phyloP scores from a whole-genome alignment of 2,329 filamentous ascomycete species.

The Celoporthe dispersa region DNA sequence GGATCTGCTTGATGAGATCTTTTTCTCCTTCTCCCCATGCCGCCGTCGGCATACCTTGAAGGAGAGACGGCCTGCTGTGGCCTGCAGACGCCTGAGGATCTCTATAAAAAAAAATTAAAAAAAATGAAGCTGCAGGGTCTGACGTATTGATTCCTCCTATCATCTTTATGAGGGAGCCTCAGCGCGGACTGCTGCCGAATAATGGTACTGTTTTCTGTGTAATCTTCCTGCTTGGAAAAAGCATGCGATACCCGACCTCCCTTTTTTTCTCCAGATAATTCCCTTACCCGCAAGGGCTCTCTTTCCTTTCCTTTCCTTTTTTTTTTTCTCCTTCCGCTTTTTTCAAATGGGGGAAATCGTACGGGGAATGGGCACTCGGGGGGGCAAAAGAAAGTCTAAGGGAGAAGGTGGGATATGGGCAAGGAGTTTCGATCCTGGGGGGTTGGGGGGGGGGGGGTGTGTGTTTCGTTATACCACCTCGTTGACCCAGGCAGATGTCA shows the following conservation, averaged over 20 bases:
- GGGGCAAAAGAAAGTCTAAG: too few relatives aligned
- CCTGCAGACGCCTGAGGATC: neutral
- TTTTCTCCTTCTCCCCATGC: neutral
- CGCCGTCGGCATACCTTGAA: neutral
- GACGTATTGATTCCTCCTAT: neutral
- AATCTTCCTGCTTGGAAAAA: constrained; percentile 1
- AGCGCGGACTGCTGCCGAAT: neutral
- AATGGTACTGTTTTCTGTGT: neutral
- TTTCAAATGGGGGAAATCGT: neutral
- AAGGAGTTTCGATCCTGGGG: neutral
- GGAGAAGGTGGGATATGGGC: neutral
- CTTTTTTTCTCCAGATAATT: neutral
- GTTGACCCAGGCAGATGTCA: neutral
- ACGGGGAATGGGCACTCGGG: neutral
- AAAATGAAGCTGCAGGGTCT: neutral
- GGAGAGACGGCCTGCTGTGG: neutral
- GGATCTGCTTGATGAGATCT: neutral
- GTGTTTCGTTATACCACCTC: neutral
- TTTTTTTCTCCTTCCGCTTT: neutral
- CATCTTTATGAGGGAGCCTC: too few relatives aligned
- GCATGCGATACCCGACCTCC: neutral
- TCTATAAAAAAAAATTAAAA: neutral
- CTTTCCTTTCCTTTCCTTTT: neutral
- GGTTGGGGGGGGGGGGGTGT: too few relatives aligned
- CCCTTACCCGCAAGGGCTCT: neutral